These are phyloP conservation scores for Salix exigua DNA, from an alignment of 345 rosid genomes.

Conservation along the genomic window DNA sequence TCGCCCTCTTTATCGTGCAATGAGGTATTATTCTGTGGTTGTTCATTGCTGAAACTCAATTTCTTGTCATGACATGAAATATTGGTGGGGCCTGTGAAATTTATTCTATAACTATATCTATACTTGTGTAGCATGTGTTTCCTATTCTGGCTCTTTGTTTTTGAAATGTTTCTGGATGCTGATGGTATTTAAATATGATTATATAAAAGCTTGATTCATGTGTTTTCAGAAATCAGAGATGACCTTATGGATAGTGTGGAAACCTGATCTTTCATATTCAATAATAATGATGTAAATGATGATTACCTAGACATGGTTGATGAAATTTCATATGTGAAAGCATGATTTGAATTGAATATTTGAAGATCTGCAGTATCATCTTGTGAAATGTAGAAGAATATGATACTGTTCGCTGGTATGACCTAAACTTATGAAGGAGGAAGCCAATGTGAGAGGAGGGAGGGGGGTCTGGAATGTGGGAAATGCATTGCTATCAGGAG, in stretches of 20 bases:
- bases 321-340: not conserved
- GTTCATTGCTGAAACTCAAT: slow-evolving; percentile 1
- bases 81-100: not conserved
- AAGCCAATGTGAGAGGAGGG: not conserved
- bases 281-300: not conserved
- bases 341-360: not conserved
- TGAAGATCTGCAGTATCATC: not conserved
- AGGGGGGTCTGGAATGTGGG: not conserved
- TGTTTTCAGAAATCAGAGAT: not conserved
- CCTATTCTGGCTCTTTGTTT: not conserved
- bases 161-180: not conserved
- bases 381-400: not conserved
- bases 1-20: slow-evolving; percentile 92
- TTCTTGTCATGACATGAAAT: not conserved
- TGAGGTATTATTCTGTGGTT: slow-evolving; percentile 52
- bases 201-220: not conserved
- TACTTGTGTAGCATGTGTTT: not conserved
- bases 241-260: not conserved
- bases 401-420: not conserved
- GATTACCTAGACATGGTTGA: not conserved
- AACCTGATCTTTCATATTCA: not conserved
- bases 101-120: not conserved
- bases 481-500: not conserved
- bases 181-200: not conserved
- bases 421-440: not conserved